A percentile compares a stretch with the other conserved stretches of the same genome.
Evolutionary conservation across 768 basidiomycete genomes (phyloP).

Genomic region (Trametes meyenii): DNA sequence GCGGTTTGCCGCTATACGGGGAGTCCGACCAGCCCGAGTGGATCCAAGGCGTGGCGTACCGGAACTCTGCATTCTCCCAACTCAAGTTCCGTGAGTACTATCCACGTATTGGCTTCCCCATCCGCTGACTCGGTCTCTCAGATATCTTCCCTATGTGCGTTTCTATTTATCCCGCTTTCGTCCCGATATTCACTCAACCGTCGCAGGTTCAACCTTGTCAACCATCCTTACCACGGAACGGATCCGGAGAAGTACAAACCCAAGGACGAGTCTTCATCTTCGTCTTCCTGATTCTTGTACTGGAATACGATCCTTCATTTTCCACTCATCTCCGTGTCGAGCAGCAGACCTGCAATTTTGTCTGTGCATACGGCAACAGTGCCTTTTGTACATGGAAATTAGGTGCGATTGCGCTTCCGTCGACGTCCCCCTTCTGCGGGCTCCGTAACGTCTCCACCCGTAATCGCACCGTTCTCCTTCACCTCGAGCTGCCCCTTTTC

Average conservation of each 20-base stretch:
- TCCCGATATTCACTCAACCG: background rate
- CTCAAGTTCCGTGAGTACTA: slow-evolving; percentile 78
- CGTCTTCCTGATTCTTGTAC: slow-evolving; percentile 18
- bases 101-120: background rate
- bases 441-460: slow-evolving; percentile 20
- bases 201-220: slow-evolving; percentile 92
- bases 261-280: slow-evolving; percentile 30
- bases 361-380: background rate
- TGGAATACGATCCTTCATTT: background rate
- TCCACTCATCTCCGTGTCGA: background rate
- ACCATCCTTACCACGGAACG: slow-evolving; percentile 85
- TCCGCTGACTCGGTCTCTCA: slow-evolving; percentile 34
- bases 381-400: background rate
- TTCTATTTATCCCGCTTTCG: slow-evolving; percentile 3
- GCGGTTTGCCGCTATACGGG: slow-evolving; percentile 88
- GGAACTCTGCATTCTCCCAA: slow-evolving; percentile 92
- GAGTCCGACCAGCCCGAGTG: slow-evolving; percentile 79
- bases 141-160: slow-evolving; percentile 78
- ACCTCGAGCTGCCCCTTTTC: slow-evolving; percentile 30
- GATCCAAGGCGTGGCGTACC: slow-evolving; percentile 84
- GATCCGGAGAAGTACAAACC: slow-evolving; percentile 76
- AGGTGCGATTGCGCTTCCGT: slow-evolving; percentile 26
- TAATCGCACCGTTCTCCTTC: slow-evolving; percentile 11
- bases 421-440: slow-evolving; percentile 18
- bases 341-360: background rate